Percentiles rank a stretch among this genome's conserved stretches.
These are phyloP conservation scores for Ceratobasidium sp. DNA, from an alignment of 1,284 basidiomycete genomes.

Conservation along the genomic window DNA sequence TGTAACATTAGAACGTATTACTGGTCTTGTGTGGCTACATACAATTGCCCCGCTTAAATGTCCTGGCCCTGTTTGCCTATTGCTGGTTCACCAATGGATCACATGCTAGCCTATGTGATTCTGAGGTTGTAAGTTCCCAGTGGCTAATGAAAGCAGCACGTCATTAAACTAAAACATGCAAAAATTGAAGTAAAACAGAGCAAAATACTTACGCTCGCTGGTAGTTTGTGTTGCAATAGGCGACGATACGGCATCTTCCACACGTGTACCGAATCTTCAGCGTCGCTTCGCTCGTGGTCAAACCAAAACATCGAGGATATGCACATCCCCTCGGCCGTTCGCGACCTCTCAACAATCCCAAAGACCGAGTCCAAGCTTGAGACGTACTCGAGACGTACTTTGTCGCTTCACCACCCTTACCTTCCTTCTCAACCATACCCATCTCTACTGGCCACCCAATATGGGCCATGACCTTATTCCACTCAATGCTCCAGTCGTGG, in stretches of 20 bases:
- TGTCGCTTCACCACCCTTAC: not conserved
- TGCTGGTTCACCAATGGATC: not conserved
- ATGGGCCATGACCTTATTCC: no score
- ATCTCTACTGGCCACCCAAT: no score
- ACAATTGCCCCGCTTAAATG: no score
- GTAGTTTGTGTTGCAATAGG: not conserved
- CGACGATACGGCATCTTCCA: not conserved
- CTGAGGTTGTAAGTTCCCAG: not conserved
- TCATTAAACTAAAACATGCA: not conserved
- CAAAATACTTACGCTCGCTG: slow-evolving; percentile 6
- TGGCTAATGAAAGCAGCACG: not conserved
- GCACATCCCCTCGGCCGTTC: not conserved
- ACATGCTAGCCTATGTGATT: not conserved
- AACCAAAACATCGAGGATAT: not conserved
- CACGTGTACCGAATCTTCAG: not conserved
- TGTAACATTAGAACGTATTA: no score
- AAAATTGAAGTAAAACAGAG: not conserved
- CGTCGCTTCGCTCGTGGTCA: no score
- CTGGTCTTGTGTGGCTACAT: no score
- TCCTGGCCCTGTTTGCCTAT: no score
- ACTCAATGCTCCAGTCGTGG: no score
- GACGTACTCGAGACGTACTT: not conserved
- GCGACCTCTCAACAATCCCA: not conserved
- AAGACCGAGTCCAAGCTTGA: not conserved
- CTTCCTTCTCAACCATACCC: no score